phyloP scores from a whole-genome alignment of 129 eudicot species.

The Tanacetum coccineum region DNA sequence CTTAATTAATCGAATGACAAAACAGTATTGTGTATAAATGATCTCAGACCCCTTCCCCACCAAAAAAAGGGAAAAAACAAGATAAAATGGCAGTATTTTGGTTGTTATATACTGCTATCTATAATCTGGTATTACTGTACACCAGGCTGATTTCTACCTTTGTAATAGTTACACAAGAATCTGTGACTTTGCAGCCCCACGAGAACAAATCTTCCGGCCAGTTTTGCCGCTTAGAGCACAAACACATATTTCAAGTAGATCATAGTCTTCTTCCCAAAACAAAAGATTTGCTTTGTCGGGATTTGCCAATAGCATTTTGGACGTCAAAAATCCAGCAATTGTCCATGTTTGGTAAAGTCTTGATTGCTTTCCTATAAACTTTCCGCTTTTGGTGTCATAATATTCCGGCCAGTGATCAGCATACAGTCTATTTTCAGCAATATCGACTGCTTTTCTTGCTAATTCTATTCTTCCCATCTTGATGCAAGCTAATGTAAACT shows the following conservation, averaged over 20 bases:
- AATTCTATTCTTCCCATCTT: slow-evolving; percentile 86
- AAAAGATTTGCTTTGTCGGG: slow-evolving; percentile 73
- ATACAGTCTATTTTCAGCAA: slow-evolving; percentile 62
- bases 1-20: slow-evolving; percentile 30
- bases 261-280: slow-evolving; percentile 94
- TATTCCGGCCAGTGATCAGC: slow-evolving; percentile 91
- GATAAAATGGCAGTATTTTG: background rate
- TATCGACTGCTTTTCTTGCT: slow-evolving; percentile 71
- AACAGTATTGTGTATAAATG: slow-evolving; percentile 24
- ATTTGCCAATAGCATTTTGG: slow-evolving; percentile 81
- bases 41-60: slow-evolving; percentile 10
- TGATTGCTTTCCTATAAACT: slow-evolving; percentile 86
- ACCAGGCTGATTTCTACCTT: slow-evolving; percentile 23
- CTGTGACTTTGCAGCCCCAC: slow-evolving; percentile 83
- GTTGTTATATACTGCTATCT: slow-evolving; percentile 18
- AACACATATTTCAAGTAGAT: slow-evolving; percentile 84
- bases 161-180: slow-evolving; percentile 55
- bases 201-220: slow-evolving; percentile 70
- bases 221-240: slow-evolving; percentile 64
- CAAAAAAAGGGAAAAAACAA: slow-evolving; percentile 5
- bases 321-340: slow-evolving; percentile 79
- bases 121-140: slow-evolving; percentile 29
- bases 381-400: slow-evolving; percentile 81
- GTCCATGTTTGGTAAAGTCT: slow-evolving; percentile 99
- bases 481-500: slow-evolving; percentile 96